Conservation (phyloP, 2,329 filamentous ascomycete species). For the Aaosphaeria pasadenensis region DNA sequence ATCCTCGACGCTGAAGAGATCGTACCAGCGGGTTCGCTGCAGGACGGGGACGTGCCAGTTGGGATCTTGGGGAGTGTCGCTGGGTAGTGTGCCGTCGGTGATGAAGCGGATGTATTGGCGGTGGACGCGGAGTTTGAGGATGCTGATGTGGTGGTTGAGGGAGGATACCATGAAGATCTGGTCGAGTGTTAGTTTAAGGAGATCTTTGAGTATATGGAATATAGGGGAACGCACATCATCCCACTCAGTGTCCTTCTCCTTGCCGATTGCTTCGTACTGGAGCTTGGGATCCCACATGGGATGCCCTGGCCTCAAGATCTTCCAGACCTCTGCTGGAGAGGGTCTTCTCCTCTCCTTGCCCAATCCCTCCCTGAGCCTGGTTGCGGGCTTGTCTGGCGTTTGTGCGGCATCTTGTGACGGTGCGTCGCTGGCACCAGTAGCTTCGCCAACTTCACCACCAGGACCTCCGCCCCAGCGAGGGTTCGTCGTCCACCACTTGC, state of each 20-base stretch:
- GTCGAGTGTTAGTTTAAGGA: neutral
- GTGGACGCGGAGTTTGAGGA: slow-evolving; percentile 58
- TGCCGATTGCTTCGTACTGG: slow-evolving; percentile 57
- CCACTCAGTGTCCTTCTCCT: slow-evolving; percentile 43
- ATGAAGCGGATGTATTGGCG: slow-evolving; percentile 55
- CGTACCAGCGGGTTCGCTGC: slow-evolving; percentile 57
- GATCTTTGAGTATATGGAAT: neutral
- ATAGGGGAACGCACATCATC: slow-evolving; percentile 50
- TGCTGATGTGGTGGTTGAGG: slow-evolving; percentile 60
- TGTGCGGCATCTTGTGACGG: slow-evolving; percentile 21
- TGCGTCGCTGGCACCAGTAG: slow-evolving; percentile 18
- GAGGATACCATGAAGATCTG: slow-evolving; percentile 62
- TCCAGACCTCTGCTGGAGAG: slow-evolving; percentile 52
- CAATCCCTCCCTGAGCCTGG: slow-evolving; percentile 22
- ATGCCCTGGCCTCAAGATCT: slow-evolving; percentile 48
- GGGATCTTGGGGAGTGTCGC: slow-evolving; percentile 19
- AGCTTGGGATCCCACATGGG: slow-evolving; percentile 57
- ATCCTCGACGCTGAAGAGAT: slow-evolving; percentile 54
- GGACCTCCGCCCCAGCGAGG: slow-evolving; percentile 57
- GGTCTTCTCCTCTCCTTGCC: slow-evolving; percentile 37
- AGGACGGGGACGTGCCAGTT: slow-evolving; percentile 53
- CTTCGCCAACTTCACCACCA: slow-evolving; percentile 44
- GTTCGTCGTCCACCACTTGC: slow-evolving; percentile 59
- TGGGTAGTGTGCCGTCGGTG: slow-evolving; percentile 40
- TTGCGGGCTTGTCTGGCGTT: slow-evolving; percentile 23